Conservation (phyloP, 441 rosid species). For the Flueggea neowawraea region DNA sequence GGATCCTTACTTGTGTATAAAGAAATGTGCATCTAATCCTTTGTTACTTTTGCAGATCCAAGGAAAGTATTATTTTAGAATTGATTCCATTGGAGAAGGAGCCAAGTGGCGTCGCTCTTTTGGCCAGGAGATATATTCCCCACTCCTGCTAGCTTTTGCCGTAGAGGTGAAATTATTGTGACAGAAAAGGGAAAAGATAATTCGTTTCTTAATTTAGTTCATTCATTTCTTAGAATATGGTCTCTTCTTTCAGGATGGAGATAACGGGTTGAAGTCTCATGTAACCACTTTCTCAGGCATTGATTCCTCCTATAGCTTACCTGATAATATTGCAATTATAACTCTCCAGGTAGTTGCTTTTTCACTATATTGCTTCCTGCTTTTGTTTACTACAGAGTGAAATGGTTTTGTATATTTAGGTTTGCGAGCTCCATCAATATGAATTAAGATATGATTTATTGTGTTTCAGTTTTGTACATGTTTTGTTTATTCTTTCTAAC, state of each 20-base stretch:
- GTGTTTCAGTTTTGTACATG: too few relatives aligned
- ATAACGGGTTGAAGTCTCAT: constrained; percentile 36
- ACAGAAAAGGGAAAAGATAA: background rate
- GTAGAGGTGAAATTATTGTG: constrained; percentile 32
- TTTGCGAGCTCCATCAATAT: background rate
- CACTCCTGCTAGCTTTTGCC: constrained; percentile 51
- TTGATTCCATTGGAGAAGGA: constrained; percentile 55
- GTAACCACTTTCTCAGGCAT: constrained; percentile 42
- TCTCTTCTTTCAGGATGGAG: constrained; percentile 33
- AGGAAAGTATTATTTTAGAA: constrained; percentile 52
- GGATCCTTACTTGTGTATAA: constrained; percentile 1
- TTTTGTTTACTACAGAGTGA: background rate
- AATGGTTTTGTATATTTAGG: too few relatives aligned
- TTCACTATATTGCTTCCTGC: background rate
- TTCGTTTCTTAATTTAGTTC: background rate
- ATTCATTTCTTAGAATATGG: constrained; percentile 11
- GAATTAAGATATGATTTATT: background rate
- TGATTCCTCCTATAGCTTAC: constrained; percentile 44
- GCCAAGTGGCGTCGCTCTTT: constrained; percentile 61
- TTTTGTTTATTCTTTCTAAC: background rate
- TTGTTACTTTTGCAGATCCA: constrained; percentile 27
- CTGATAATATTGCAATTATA: constrained; percentile 46
- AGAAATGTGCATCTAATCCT: background rate
- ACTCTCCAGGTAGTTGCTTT: constrained; percentile 38
- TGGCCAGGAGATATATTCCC: constrained; percentile 65